These are phyloP conservation scores for Amanita phalloides DNA, from an alignment of 768 basidiomycete species.

Conservation along the genomic window DNA sequence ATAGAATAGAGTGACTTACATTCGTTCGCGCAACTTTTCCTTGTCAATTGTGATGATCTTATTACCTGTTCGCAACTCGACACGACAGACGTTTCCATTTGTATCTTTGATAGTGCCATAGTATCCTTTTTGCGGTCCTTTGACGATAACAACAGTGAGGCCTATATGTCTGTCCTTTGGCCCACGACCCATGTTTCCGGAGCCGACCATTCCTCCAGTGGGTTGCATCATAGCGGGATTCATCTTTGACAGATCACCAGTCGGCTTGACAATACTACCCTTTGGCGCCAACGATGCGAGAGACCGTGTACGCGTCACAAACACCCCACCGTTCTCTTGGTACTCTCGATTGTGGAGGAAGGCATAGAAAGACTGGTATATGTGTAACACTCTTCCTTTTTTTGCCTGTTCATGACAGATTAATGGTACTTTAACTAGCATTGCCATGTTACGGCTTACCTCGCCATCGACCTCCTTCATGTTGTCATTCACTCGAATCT, in stretches of 20 bases:
- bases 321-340: constrained; percentile 86
- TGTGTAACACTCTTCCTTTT: constrained; percentile 86
- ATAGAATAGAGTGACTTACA: constrained; percentile 36
- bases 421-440: constrained; percentile 5
- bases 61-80: constrained; percentile 85
- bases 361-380: constrained; percentile 88
- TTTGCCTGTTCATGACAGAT: constrained; percentile 38
- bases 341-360: constrained; percentile 93
- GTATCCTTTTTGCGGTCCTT: constrained; percentile 87
- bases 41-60: constrained; percentile 85
- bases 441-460: constrained; percentile 31
- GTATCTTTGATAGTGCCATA: constrained; percentile 92
- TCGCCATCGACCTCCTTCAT: constrained; percentile 89
- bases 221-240: constrained; percentile 66
- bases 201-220: constrained; percentile 70
- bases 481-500: constrained; percentile 79
- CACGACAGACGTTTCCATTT: constrained; percentile 76
- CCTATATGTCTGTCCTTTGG: constrained; percentile 81
- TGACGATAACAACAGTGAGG: constrained; percentile 63
- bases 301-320: constrained; percentile 79
- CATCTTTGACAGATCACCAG: constrained; percentile 81
- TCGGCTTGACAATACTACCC: constrained; percentile 54
- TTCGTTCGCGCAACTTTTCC: constrained; percentile 58
- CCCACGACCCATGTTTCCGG: constrained; percentile 67
- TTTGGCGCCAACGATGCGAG: constrained; percentile 84